Evolutionary conservation across 306 rosid genomes (phyloP).

Genomic region (Dalbergia cochinchinensis): DNA sequence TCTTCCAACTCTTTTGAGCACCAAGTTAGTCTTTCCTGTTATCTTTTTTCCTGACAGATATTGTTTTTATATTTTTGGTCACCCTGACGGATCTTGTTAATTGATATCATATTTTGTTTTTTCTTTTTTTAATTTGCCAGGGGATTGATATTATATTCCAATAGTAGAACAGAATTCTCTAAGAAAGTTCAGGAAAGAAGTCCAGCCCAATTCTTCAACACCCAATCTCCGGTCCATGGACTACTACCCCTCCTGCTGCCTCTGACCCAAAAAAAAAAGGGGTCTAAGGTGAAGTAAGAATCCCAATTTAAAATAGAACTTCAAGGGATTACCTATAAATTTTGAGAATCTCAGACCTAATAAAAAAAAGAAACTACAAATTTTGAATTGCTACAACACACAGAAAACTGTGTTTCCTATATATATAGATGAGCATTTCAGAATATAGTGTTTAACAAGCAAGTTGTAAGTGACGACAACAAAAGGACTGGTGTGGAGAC

Average conservation of each 20-base stretch:
- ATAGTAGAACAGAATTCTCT: no score
- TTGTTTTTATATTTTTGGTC: no score
- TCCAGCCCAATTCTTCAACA: not conserved
- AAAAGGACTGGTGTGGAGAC: slow-evolving; percentile 2
- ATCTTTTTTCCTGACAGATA: no score
- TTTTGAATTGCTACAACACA: not conserved
- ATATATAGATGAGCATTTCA: not conserved
- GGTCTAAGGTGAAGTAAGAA: no score
- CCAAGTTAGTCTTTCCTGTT: no score
- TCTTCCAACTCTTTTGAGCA: no score
- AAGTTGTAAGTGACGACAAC: slow-evolving; percentile 26
- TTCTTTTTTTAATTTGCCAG: no score
- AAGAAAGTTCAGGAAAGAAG: not conserved
- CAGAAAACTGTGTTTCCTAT: not conserved
- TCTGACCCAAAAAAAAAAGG: no score
- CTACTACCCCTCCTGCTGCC: not conserved
- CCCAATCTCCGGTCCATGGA: not conserved
- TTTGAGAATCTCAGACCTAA: no score
- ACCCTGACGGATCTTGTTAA: no score
- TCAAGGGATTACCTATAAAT: not conserved
- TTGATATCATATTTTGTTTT: no score
- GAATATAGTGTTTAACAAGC: not conserved
- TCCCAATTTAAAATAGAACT: not conserved
- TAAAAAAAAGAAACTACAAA: not conserved
- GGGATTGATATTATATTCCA: no score